Evolutionary conservation across 1,284 basidiomycete species (phyloP).

Genomic region (Meripilus lineatus): DNA sequence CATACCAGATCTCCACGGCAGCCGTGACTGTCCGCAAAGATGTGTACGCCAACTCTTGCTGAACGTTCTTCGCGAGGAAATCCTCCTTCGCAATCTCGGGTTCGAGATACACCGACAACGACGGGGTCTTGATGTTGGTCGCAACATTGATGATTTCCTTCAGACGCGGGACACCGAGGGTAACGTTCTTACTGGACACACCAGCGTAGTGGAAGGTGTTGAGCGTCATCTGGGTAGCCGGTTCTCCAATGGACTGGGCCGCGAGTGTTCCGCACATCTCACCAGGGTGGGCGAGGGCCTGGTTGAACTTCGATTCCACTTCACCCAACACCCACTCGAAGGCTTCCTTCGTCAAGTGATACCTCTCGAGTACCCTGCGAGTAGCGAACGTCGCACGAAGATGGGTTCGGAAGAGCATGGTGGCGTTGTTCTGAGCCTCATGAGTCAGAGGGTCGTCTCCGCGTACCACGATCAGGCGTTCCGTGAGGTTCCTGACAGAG

Average conservation of each 20-base stretch:
- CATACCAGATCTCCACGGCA: conserved; percentile 98
- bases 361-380: conserved; percentile 80
- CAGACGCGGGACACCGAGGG: conserved; percentile 94
- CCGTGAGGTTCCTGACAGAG: conserved; percentile 65
- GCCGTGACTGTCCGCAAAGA: conserved; percentile 94
- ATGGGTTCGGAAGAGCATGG: conserved; percentile 90
- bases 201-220: conserved; percentile 99
- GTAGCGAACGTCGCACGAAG: conserved; percentile 84
- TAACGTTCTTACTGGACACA: conserved; percentile 97
- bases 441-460: conserved; percentile 74
- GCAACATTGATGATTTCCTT: conserved; percentile 99
- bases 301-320: conserved; percentile 92
- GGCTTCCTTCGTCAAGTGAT: conserved; percentile 84
- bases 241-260: conserved; percentile 98
- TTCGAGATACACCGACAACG: conserved; percentile 86
- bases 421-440: conserved; percentile 87
- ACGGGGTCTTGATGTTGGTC: conserved; percentile 97
- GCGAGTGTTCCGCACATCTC: conserved; percentile 99
- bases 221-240: conserved; percentile 97
- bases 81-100: conserved; percentile 63
- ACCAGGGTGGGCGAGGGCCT: conserved; percentile 87
- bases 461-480: conserved; percentile 80
- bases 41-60: conserved; percentile 92
- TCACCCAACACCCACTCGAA: conserved; percentile 99
- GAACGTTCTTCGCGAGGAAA: conserved; percentile 77